Evolutionary conservation across 805 yeast genomes (phyloP).

Genomic region (Starmerella floricola): DNA sequence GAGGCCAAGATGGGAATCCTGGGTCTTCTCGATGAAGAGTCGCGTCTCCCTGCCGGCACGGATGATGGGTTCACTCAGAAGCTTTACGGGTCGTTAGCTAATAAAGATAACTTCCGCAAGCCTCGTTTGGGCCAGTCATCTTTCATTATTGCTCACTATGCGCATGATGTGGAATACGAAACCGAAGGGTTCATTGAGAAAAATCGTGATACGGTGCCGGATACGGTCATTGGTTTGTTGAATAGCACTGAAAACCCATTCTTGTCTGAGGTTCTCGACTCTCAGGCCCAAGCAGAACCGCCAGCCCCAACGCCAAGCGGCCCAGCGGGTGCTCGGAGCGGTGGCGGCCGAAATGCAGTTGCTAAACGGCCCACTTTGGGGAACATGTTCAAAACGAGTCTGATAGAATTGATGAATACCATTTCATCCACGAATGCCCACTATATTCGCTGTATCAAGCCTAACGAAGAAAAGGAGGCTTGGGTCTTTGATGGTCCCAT

Average conservation of each 20-base stretch:
- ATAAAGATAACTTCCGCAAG: slow-evolving; percentile 73
- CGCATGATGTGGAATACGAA: slow-evolving; percentile 84
- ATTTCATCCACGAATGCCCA: slow-evolving; percentile 92
- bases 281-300: slow-evolving; percentile 15
- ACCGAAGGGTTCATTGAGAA: slow-evolving; percentile 92
- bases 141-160: slow-evolving; percentile 85
- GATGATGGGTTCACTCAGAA: slow-evolving; percentile 89
- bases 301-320: slow-evolving; percentile 26
- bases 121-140: slow-evolving; percentile 90
- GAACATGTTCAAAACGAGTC: slow-evolving; percentile 80
- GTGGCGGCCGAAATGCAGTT: slow-evolving; percentile 29
- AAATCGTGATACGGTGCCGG: slow-evolving; percentile 94
- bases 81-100: slow-evolving; percentile 72
- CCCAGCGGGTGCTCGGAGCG: slow-evolving; percentile 25
- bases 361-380: slow-evolving; percentile 79
- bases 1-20: slow-evolving; percentile 82
- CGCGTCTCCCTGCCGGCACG: slow-evolving; percentile 84
- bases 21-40: slow-evolving; percentile 84
- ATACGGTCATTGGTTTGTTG: slow-evolving; percentile 81
- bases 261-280: slow-evolving; percentile 49
- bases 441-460: slow-evolving; percentile 93
- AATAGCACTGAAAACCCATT: slow-evolving; percentile 55
- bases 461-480: slow-evolving; percentile 85
- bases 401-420: slow-evolving; percentile 85
- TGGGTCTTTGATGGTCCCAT: slow-evolving; percentile 92